phyloP scores from a whole-genome alignment of 371 early-diverging fungal genomes.

The Mortierella sp. region DNA sequence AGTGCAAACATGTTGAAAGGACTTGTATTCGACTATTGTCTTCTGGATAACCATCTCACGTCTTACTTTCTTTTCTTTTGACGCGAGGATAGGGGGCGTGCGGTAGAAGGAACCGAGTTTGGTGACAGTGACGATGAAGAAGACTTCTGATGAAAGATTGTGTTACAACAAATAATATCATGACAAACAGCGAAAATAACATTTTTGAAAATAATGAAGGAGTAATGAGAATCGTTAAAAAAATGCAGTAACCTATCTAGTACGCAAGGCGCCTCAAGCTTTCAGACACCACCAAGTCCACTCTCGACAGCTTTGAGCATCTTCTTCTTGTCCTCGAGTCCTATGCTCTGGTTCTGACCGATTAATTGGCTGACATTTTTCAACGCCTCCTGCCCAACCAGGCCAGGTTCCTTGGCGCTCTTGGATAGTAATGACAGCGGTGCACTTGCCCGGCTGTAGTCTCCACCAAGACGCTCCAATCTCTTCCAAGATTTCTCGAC shows the following conservation, averaged over 20 bases:
- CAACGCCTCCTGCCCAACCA: conserved; percentile 18
- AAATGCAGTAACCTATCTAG: not conserved
- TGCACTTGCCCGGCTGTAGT: conserved; percentile 32
- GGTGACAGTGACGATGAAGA: conserved; percentile 52
- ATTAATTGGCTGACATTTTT: conserved; percentile 31
- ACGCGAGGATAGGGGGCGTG: conserved; percentile 18
- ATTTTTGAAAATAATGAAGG: not conserved
- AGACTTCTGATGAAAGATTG: not conserved
- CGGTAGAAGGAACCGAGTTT: conserved; percentile 56
- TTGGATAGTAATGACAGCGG: conserved; percentile 31
- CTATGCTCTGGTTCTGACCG: conserved; percentile 56
- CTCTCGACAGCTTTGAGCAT: conserved; percentile 45
- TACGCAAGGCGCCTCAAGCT: not conserved
- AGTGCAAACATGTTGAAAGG: too few relatives aligned
- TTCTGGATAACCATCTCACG: not conserved
- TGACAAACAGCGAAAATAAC: not conserved
- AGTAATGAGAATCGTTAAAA: not conserved
- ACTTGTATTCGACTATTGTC: not conserved
- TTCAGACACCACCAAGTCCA: conserved; percentile 21
- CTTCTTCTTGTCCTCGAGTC: conserved; percentile 58
- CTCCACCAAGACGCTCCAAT: conserved; percentile 56
- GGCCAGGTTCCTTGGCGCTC: not conserved
- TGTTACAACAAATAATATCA: not conserved
- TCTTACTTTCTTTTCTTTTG: not conserved
- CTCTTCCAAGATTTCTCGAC: conserved; percentile 55